Evolutionary conservation across 805 yeast genomes (phyloP).

Genomic region (Pichia gijzeniarum): DNA sequence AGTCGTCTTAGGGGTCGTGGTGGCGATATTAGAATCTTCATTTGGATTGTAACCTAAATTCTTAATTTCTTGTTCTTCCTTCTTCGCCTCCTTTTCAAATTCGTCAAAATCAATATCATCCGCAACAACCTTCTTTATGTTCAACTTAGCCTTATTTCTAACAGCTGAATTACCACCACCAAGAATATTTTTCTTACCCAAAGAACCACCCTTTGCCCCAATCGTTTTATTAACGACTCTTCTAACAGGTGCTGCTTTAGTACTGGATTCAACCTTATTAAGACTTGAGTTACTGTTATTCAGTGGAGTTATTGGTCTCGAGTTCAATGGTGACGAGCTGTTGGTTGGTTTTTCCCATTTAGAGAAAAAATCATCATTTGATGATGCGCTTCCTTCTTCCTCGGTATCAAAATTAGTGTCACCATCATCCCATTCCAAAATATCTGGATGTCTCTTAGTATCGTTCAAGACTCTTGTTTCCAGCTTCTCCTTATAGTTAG

Average conservation of each 20-base stretch:
- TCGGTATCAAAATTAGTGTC: conserved; percentile 34
- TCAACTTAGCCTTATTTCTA: conserved; percentile 45
- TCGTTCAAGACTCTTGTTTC: conserved; percentile 64
- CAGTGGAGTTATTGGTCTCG: conserved; percentile 39
- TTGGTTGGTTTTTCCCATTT: conserved; percentile 83
- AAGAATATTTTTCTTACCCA: conserved; percentile 32
- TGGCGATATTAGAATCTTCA: conserved; percentile 16
- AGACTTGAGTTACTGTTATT: conserved; percentile 7
- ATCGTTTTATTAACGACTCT: conserved; percentile 27
- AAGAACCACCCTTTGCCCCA: conserved; percentile 13
- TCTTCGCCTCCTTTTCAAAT: conserved; percentile 69
- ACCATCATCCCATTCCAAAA: conserved; percentile 56
- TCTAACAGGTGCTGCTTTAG: conserved; percentile 27
- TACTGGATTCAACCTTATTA: not conserved
- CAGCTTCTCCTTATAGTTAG: conserved; percentile 72
- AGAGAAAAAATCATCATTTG: conserved; percentile 82
- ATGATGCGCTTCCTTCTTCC: conserved; percentile 47
- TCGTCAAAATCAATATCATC: conserved; percentile 53
- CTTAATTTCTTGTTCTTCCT: conserved; percentile 68
- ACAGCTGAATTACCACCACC: conserved; percentile 38
- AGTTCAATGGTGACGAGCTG: conserved; percentile 40
- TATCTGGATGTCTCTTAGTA: conserved; percentile 63
- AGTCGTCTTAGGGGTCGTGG: conserved; percentile 14
- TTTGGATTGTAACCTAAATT: conserved; percentile 46
- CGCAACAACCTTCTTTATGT: conserved; percentile 48